These are phyloP conservation scores for Nakataea oryzae DNA, from an alignment of 2,329 filamentous ascomycete species.

Conservation along the genomic window DNA sequence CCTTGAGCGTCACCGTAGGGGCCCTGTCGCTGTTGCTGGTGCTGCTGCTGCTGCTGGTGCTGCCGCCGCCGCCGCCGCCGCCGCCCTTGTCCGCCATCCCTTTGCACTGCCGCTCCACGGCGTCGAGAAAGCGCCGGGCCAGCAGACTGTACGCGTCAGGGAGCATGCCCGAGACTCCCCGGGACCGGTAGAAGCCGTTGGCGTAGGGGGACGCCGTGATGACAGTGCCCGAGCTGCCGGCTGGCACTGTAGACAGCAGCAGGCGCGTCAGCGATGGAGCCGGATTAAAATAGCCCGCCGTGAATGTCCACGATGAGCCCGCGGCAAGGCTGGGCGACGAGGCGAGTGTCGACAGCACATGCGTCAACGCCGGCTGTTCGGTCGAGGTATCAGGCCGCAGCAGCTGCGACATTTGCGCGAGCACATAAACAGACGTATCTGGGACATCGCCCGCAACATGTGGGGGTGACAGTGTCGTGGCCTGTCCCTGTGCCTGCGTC, in stretches of 20 bases:
- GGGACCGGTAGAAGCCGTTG: slow-evolving; percentile 88
- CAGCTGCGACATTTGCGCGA: slow-evolving; percentile 81
- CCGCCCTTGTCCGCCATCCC: neutral
- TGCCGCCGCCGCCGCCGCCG: too few relatives aligned
- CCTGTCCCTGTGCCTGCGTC: neutral
- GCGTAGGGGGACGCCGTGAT: slow-evolving; percentile 88
- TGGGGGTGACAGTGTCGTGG: neutral
- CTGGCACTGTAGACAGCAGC: slow-evolving; percentile 53
- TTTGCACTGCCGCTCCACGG: slow-evolving; percentile 17
- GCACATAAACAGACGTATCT: slow-evolving; percentile 71
- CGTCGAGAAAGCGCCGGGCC: slow-evolving; percentile 67
- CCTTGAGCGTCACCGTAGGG: slow-evolving; percentile 60
- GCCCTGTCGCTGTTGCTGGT: slow-evolving; percentile 28
- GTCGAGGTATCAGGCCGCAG: slow-evolving; percentile 73
- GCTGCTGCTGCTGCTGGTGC: slow-evolving; percentile 26
- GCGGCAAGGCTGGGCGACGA: slow-evolving; percentile 39
- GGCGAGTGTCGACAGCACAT: slow-evolving; percentile 60
- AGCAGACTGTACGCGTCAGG: slow-evolving; percentile 89
- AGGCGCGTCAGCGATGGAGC: slow-evolving; percentile 73
- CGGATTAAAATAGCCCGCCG: slow-evolving; percentile 97
- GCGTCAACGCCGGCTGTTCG: slow-evolving; percentile 72
- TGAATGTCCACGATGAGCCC: slow-evolving; percentile 84
- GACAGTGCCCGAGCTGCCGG: slow-evolving; percentile 63
- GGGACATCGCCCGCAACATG: neutral
- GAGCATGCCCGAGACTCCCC: slow-evolving; percentile 79